Evolutionary conservation across 163 green algal species (phyloP).

Genomic region (Trebouxia gelatinosa): DNA sequence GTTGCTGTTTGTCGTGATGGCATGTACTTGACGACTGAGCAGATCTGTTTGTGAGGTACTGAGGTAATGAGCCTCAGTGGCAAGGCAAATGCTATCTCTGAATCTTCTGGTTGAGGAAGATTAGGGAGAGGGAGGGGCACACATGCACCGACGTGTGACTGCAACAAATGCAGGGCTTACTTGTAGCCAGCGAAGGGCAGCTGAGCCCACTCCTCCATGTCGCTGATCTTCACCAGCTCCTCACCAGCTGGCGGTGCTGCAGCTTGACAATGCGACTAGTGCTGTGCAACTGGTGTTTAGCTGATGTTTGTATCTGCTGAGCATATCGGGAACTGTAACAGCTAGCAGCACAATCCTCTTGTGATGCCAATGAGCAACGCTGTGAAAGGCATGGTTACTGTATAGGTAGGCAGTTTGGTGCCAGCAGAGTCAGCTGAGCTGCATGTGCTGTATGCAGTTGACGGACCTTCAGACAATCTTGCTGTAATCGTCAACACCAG

Average conservation of each 20-base stretch:
- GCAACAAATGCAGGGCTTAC: slow-evolving; percentile 5
- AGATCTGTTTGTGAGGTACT: background rate
- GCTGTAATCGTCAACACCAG: slow-evolving; percentile 31
- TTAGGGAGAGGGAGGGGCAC: background rate
- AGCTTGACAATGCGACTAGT: background rate
- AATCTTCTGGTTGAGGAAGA: background rate
- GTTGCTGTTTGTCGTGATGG: background rate
- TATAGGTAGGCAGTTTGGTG: background rate
- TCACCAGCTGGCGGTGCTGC: slow-evolving; percentile 42
- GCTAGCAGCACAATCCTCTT: background rate
- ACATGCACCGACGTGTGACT: background rate
- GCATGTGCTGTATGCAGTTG: slow-evolving; percentile 25
- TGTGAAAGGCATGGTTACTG: background rate
- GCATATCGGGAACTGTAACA: background rate
- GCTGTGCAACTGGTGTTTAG: background rate
- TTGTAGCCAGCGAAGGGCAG: slow-evolving; percentile 55
- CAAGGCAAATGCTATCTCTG: background rate
- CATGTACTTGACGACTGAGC: background rate
- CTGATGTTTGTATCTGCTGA: background rate
- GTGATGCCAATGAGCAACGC: background rate
- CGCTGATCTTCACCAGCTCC: slow-evolving; percentile 67
- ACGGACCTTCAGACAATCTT: slow-evolving; percentile 38
- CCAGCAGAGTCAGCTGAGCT: background rate
- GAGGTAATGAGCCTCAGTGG: background rate
- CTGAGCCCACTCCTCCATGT: slow-evolving; percentile 84